Evolutionary conservation across 306 rosid species (phyloP), one percentile per base, ranked within the genome.

Genomic region (Citrullus mucosospermus): DNA sequence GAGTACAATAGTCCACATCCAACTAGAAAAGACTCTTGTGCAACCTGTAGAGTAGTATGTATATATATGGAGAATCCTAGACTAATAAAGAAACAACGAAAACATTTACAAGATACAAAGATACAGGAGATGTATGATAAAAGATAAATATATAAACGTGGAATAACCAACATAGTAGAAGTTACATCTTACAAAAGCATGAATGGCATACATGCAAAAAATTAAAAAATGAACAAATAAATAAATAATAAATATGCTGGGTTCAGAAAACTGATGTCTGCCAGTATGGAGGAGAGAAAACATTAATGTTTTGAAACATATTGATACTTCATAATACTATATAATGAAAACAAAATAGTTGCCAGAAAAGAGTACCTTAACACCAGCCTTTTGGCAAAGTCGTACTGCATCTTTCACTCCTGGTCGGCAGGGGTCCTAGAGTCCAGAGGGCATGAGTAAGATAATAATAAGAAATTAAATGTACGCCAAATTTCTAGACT

Each of bases 391-490:
- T 85, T 91, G 96, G 88, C 99, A 96, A 78, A 96, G 89, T 81
- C 56, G 83, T 69, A 96, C 96, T 6, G 99, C 84, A 66, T 81
- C 88, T 80, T 77, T 84, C 44, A 96, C 98, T 76, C 93, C 89
- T 9, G 89, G 88, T 76, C 98, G 91, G 82, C 98, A 96, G 74
- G 99, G 99, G 84, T 96, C 99, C 97, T 93, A 87, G 74, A 87
- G 78, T 78, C 25, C 15, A 61, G 22, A 28, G 77, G 0, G 22
- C 22, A 51, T 8, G 17, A 12, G 70, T 63, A 74, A 74, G 78
- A 12, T 8, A 48, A 32, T 43, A 77, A 41, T 6, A 61, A 77
- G 80, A 44, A 61, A 22, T 12, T 1, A 41, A 44, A 46, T 2
- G 25, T 11, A 13, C 20, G 2, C 51, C 74, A 53, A 41, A 66